Evolutionary conservation across 2,329 filamentous ascomycete genomes (phyloP).

Genomic region (Hypoxylon sp.): DNA sequence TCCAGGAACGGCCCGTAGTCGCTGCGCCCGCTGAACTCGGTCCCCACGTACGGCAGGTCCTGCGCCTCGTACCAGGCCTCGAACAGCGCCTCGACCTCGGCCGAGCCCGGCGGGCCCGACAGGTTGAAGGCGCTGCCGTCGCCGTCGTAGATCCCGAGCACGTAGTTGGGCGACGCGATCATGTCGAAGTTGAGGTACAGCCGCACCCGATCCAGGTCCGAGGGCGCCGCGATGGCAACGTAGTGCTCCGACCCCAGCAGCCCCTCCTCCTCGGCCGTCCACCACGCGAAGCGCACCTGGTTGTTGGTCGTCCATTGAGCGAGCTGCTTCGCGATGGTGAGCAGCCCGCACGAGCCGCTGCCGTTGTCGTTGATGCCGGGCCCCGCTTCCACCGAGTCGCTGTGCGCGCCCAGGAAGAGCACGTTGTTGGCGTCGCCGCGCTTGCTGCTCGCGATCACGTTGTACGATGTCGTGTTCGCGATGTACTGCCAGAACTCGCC

Average conservation of each 20-base stretch:
- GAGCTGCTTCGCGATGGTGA: slow-evolving; percentile 72
- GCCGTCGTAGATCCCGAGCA: slow-evolving; percentile 64
- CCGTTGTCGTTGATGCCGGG: slow-evolving; percentile 79
- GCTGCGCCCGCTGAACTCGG: slow-evolving; percentile 74
- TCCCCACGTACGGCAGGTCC: slow-evolving; percentile 68
- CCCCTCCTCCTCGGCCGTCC: slow-evolving; percentile 75
- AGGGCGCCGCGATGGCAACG: slow-evolving; percentile 60
- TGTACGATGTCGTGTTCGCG: slow-evolving; percentile 58
- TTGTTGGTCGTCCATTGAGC: slow-evolving; percentile 70
- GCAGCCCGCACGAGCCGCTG: slow-evolving; percentile 70
- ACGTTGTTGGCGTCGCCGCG: slow-evolving; percentile 71
- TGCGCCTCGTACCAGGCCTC: slow-evolving; percentile 63
- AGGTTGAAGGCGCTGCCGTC: slow-evolving; percentile 69
- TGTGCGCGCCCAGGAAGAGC: slow-evolving; percentile 72
- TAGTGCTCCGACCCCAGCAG: slow-evolving; percentile 73
- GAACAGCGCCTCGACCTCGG: slow-evolving; percentile 67
- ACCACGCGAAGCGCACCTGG: slow-evolving; percentile 75
- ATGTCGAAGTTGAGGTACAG: slow-evolving; percentile 76
- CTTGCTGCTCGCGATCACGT: slow-evolving; percentile 73
- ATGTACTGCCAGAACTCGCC: slow-evolving; percentile 50
- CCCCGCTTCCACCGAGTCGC: slow-evolving; percentile 72
- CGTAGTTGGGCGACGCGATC: slow-evolving; percentile 70
- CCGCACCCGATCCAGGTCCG: slow-evolving; percentile 69
- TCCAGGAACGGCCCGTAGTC: slow-evolving; percentile 73
- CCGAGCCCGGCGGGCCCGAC: slow-evolving; percentile 69